These are phyloP conservation scores for Phanerochaete carnosa DNA, from an alignment of 768 basidiomycete species.

Conservation along the genomic window DNA sequence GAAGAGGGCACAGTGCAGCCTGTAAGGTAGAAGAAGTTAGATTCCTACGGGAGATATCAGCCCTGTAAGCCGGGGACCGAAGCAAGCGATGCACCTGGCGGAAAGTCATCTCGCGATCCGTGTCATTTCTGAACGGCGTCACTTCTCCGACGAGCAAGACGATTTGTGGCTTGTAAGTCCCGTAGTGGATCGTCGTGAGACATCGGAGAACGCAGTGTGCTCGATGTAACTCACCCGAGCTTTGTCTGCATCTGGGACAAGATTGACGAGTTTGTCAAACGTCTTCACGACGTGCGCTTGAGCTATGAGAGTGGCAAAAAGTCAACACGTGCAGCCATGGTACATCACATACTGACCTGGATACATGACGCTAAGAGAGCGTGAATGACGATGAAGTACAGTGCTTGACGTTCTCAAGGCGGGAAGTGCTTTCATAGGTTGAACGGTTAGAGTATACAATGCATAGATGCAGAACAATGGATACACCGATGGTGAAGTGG, in stretches of 20 bases:
- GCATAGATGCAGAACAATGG: too few species aligned
- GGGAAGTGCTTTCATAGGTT: too few species aligned
- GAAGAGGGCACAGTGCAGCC: conserved; percentile 76
- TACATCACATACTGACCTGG: not conserved
- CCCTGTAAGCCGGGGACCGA: not conserved
- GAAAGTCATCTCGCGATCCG: conserved; percentile 77
- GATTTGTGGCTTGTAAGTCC: conserved; percentile 54
- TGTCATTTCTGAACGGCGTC: conserved; percentile 71
- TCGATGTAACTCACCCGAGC: conserved; percentile 45
- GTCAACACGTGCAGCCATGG: not conserved
- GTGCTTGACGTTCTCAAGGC: too few species aligned
- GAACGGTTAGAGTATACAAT: too few species aligned
- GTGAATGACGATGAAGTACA: too few species aligned
- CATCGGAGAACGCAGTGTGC: too few species aligned
- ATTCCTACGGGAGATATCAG: conserved; percentile 44
- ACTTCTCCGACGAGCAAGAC: conserved; percentile 64
- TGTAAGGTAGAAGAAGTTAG: conserved; percentile 86
- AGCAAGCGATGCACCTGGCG: conserved; percentile 33
- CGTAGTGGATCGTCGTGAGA: not conserved
- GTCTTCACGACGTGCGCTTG: conserved; percentile 51
- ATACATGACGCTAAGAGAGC: not conserved
- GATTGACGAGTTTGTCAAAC: conserved; percentile 45
- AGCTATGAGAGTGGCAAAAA: conserved; percentile 30
- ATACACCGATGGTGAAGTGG: conserved; percentile 83
- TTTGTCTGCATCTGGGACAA: conserved; percentile 47